Base-by-base conservation (phyloP, 768 basidiomycete genomes). In the Panaeolus cyanescens region DNA sequence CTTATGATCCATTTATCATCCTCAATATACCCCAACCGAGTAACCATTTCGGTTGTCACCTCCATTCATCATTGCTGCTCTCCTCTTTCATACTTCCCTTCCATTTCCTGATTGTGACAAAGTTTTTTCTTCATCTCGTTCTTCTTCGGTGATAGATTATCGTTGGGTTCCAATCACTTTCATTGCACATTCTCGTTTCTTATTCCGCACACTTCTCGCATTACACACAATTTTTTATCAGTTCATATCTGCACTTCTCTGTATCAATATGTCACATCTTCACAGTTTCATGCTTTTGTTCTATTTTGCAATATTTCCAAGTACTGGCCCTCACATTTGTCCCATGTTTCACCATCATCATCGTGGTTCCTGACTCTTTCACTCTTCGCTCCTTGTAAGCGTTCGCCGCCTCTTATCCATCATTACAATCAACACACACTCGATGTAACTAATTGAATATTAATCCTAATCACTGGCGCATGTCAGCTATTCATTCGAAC, bases 231-330 rank as follows among this genome's bases (percentile, higher is more conserved):
- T 50, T 25, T 50, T 50, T 50, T 50, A 50, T 50, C 45, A 8
- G 17, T 50, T n/a, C 45, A 50, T 50, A 50, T 50, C 45, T 9
- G 39, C 39, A 42, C 39, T 30, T 15, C 45, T 50, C 10, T 50
- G 45, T 50, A 50, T 50, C 45, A 50, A 50, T 50, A 50, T 50
- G 45, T 50, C 45, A 50, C 45, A 50, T 50, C 25, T 28, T 30
- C 45, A 50, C 30, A 22, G 40, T 19, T 25, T 50, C 30, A 22
- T 28, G 30, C 45, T 30, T 42, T 25, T 42, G 20, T 50, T 22
- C 20, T 22, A 42, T 42, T n/a, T 22, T 42, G 39, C 39, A 42
- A 42, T 20, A 42, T 42, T 42, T 50, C 8, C 3, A 50, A 28
- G 45, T 28, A 25, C 45, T 50, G 45, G 30, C 45, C 45, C 45